Evolutionary conservation across 129 eudicot genomes (phyloP), one percentile per base, ranked within the genome.

Genomic region (Scalesia atractyloides): DNA sequence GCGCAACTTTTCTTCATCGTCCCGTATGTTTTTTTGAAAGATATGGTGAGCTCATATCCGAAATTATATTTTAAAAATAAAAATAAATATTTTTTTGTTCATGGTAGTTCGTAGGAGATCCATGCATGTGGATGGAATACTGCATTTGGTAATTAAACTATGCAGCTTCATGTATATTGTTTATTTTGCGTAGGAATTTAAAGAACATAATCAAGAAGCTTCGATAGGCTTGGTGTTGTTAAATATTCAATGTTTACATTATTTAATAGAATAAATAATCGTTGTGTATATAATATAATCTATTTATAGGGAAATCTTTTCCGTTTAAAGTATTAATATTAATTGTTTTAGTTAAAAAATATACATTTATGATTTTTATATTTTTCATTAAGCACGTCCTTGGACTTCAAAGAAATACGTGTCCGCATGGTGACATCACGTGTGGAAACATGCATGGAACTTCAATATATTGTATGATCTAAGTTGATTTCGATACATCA

Each of bases 81-180:
- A 39, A 16, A 64, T 7, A 24, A 19, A 5, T 70, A 63, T 24
- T 50, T 63, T 52, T 5, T 17, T 47, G 3, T 75, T 64, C 49
- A 66, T 75, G 39, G 73, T 75, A 34, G 70, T 59, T 76, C 81
- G 64, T 76, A 47, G 17, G 50, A 68, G 64, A 62, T 76, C 70
- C 14, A 59, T 68, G 81, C 75, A 77, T 69, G 81, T 76, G 81
- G 70, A 48, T 48, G 70, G 37, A 9, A 76, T 68, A 69, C 75
- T 33, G 53, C 57, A 76, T 68, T 60, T 57, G 80, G 74, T 68
- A 34, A 51, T 18, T 16, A 51, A 76, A 57, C 80, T 12, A 60
- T 67, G 68, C 62, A 68, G 36, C 33, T 68, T 66, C 46, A 13
- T 51, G 18, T 33, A 43, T 12, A 76, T 76, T 57, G 26, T 76